These are phyloP conservation scores for Gomphus bonarii DNA, from an alignment of 1,284 basidiomycete species.

Conservation along the genomic window DNA sequence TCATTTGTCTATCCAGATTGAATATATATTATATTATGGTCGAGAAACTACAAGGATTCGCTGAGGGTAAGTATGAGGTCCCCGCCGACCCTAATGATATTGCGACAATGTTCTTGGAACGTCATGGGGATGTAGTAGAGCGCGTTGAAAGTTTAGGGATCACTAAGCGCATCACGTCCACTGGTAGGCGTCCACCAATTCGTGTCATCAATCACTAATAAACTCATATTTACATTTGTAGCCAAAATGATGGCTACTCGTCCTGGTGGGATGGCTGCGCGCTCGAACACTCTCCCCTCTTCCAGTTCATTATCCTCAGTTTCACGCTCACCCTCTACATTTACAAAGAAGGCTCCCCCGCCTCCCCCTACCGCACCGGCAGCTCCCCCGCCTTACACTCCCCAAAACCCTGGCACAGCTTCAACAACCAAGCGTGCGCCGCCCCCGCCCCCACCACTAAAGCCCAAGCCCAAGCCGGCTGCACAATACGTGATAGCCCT, in stretches of 20 bases:
- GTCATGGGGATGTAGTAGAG: constrained; percentile 71
- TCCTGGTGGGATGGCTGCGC: background rate
- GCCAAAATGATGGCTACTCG: constrained; percentile 17
- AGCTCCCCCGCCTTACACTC: constrained; percentile 42
- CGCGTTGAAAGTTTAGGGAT: constrained; percentile 69
- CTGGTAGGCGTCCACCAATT: constrained; percentile 37
- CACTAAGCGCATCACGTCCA: constrained; percentile 73
- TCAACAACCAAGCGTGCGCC: constrained; percentile 68
- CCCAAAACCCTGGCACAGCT: constrained; percentile 27
- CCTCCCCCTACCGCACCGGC: constrained; percentile 28
- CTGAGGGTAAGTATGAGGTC: constrained; percentile 77
- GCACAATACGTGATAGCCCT: constrained; percentile 82
- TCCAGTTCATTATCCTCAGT: constrained; percentile 22
- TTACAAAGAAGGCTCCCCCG: constrained; percentile 35
- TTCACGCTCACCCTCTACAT: constrained; percentile 31
- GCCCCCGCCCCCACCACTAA: constrained; percentile 72
- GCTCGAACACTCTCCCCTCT: constrained; percentile 25
- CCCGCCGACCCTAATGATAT: constrained; percentile 59
- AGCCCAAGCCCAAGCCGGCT: constrained; percentile 51
- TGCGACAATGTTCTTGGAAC: constrained; percentile 66
- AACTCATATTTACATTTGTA: constrained; percentile 8
- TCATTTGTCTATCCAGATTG: constrained; percentile 38
- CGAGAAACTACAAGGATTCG: constrained; percentile 86
- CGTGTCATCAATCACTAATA: background rate
- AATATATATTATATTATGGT: constrained; percentile 92